These are phyloP conservation scores for Chrysochromulina tobinii DNA, from an alignment of 78 protist species.

Conservation along the genomic window DNA sequence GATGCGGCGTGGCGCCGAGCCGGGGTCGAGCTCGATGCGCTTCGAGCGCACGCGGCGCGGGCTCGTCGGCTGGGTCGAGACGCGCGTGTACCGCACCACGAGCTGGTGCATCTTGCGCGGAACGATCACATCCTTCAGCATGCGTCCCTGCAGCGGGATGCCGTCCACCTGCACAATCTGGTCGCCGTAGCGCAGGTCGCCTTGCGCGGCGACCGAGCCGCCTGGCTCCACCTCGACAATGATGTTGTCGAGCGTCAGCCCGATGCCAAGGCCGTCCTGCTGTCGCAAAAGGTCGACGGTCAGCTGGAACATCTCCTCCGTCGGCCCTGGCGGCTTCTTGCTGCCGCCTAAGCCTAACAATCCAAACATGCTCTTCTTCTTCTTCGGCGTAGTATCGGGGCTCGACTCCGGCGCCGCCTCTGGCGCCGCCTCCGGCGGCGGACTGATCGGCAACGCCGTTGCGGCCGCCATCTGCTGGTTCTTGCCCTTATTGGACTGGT, in stretches of 20 bases:
- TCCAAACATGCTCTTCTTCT: too few relatives aligned
- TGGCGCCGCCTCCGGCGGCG: too few relatives aligned
- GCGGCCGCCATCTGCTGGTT: too few relatives aligned
- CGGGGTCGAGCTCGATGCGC: not conserved
- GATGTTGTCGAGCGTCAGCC: constrained; percentile 26
- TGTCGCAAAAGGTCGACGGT: not conserved
- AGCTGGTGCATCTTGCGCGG: not conserved
- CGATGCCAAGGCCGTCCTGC: constrained; percentile 14
- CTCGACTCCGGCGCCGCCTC: too few relatives aligned
- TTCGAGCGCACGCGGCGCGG: not conserved
- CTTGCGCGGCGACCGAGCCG: constrained; percentile 9
- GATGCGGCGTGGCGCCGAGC: constrained; percentile 19
- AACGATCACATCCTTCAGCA: constrained; percentile 21
- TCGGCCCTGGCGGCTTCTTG: not conserved
- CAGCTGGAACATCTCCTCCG: not conserved
- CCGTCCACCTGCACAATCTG: constrained; percentile 1
- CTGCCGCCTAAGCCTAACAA: too few relatives aligned
- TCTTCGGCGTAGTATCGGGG: too few relatives aligned
- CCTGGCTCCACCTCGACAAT: constrained; percentile 32
- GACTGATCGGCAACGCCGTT: too few relatives aligned
- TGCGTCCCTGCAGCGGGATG: not conserved
- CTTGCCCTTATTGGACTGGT: not conserved
- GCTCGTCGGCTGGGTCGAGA: not conserved
- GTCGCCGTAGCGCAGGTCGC: constrained; percentile 12
- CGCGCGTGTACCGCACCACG: not conserved